Conservation (phyloP, 345 rosid species). For the Aquilaria sinensis region DNA sequence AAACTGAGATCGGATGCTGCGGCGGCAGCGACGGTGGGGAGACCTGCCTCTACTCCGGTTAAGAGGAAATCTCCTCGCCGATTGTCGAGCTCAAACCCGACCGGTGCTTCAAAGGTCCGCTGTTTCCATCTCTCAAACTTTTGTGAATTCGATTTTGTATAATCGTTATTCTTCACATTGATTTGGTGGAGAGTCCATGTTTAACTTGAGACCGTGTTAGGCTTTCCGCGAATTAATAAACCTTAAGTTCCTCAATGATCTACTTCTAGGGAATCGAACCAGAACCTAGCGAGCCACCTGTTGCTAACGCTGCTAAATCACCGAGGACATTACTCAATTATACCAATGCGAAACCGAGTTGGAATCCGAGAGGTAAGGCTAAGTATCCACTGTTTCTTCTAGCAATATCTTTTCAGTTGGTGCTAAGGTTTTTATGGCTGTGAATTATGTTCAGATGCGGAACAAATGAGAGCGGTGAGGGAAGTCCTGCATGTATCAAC, state of each 20-base stretch:
- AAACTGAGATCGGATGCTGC: slow-evolving; percentile 41
- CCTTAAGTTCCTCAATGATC: background rate
- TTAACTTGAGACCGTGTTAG: no score
- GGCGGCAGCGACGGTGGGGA: slow-evolving; percentile 2
- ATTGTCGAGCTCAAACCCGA: slow-evolving; percentile 30
- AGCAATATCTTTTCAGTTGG: background rate
- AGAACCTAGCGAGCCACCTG: slow-evolving; percentile 13
- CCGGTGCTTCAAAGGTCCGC: slow-evolving; percentile 21
- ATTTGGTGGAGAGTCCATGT: background rate
- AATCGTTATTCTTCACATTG: background rate
- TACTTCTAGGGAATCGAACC: slow-evolving; percentile 23
- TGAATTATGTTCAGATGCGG: slow-evolving; percentile 33
- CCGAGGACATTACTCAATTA: slow-evolving; percentile 21
- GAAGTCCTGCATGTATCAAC: slow-evolving; percentile 79
- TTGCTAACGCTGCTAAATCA: slow-evolving; percentile 12
- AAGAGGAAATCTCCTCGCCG: slow-evolving; percentile 51
- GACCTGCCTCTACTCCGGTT: slow-evolving; percentile 23
- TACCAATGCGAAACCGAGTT: slow-evolving; percentile 25
- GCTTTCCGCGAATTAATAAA: background rate
- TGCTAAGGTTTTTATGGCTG: background rate
- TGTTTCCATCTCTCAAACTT: background rate
- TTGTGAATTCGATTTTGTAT: background rate
- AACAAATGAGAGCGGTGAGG: slow-evolving; percentile 58
- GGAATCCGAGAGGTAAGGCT: slow-evolving; percentile 64
- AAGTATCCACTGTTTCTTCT: background rate